These are phyloP conservation scores for Ogataea trehaloabstinens DNA, from an alignment of 805 yeast genomes.

Conservation along the genomic window DNA sequence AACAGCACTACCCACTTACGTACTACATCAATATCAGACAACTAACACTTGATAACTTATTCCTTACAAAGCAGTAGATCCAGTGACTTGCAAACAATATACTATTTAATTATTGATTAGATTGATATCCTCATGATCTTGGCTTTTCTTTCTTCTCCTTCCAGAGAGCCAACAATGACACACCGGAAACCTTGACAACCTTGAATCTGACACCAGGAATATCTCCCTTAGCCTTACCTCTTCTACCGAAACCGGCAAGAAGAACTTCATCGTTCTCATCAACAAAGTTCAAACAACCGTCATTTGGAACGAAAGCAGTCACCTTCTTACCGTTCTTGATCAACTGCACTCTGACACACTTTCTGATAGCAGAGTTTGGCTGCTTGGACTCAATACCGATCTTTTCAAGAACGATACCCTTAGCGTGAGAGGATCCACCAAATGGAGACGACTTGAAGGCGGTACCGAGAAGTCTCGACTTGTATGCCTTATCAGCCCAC, in stretches of 20 bases:
- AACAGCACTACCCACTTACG: too few relatives aligned
- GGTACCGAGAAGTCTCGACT: constrained; percentile 98
- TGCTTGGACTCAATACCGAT: constrained; percentile 99
- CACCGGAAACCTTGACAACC: constrained; percentile 99
- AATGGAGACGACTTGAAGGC: constrained; percentile 99
- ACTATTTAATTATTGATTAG: not conserved
- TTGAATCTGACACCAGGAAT: constrained; percentile 99
- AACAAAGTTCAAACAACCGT: constrained; percentile 99
- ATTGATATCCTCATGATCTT: constrained; percentile 70
- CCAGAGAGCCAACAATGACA: constrained; percentile 98
- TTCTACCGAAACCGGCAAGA: constrained; percentile 99
- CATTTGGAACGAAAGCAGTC: constrained; percentile 99
- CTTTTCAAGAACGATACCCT: constrained; percentile 99
- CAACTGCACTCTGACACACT: constrained; percentile 99
- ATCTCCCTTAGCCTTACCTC: constrained; percentile 99
- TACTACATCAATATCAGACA: too few relatives aligned
- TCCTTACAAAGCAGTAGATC: not conserved
- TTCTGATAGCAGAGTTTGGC: constrained; percentile 99
- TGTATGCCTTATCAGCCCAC: constrained; percentile 99
- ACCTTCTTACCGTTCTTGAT: constrained; percentile 99
- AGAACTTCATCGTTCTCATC: constrained; percentile 99
- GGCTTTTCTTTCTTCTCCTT: constrained; percentile 99
- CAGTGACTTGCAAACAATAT: not conserved
- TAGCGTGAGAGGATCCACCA: constrained; percentile 99
- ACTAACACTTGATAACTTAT: not conserved